Conservation (phyloP, 2,329 filamentous ascomycete species). For the Ophiostoma novo-ulmi region DNA sequence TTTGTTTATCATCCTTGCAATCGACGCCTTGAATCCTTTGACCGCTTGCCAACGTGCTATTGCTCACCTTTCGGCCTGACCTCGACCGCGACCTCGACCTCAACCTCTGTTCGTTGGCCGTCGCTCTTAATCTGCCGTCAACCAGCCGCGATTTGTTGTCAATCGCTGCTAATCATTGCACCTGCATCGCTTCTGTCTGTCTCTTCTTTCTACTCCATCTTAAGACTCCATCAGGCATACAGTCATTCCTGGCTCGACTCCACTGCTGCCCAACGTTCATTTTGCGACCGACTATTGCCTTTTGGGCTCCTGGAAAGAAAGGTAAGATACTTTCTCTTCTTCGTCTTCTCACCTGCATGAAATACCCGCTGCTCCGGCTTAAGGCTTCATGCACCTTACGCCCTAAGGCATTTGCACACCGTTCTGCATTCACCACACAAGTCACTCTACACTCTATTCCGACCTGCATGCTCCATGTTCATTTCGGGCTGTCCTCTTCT, state of each 20-base stretch:
- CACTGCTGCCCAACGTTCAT: slow-evolving; percentile 26
- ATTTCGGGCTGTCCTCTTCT: not conserved
- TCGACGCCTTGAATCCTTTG: not conserved
- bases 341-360: slow-evolving; percentile 7
- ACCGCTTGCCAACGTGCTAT: not conserved
- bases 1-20: not conserved
- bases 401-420: not conserved
- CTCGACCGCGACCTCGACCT: not conserved
- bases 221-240: slow-evolving; percentile 34
- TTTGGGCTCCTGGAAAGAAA: not conserved
- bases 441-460: not conserved
- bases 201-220: not conserved
- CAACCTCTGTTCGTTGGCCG: not conserved
- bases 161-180: not conserved
- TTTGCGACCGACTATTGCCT: slow-evolving; percentile 3
- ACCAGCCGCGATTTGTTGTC: not conserved
- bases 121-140: not conserved
- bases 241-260: slow-evolving; percentile 16
- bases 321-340: slow-evolving; percentile 8
- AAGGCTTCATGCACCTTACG: not conserved
- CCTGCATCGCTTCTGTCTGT: slow-evolving; percentile 6
- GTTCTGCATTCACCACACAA: not conserved
- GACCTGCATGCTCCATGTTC: not conserved
- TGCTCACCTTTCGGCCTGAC: not conserved
- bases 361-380: slow-evolving; percentile 3